Evolutionary conservation across 148 eudicot species (phyloP), one percentile per base, ranked within the genome.

Genomic region (Drosera capensis): DNA sequence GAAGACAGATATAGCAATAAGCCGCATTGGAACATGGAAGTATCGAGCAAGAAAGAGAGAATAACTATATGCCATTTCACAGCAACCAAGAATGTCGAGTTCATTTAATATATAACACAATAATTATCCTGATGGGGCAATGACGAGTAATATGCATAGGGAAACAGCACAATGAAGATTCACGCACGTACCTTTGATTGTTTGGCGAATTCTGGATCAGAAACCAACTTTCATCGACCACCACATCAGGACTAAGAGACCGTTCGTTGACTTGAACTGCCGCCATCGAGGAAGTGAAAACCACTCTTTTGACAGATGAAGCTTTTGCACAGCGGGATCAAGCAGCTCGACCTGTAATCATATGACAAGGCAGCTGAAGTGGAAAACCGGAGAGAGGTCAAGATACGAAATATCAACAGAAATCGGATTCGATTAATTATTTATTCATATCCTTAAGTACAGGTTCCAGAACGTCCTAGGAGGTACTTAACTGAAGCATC

Each of bases 261-360:
- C 41, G 60, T 9, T 24, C 49, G 21, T 28, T 57, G 35, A 12
- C 0, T 19, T 29, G 0, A 23, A 66, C 60, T 8, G 83, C 55
- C 3, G 64, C 63, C 18, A 44, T 34, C 5, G 83, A 77, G 34
- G 78, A 77, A 15, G 83, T 68, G 1, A 68, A 36, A 19, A 77
- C 57, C 0, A 77, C 73, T 39, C 78, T 55, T 52, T 59, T 68
- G 22, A 77, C 44, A 12, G 75, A 48, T 3, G 52, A 47, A 14
- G 15, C 43, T 51, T 70, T 77, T 14, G 56, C 47, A 38, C 78
- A 70, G 82, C 82, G n/a, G 82, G 82, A 23, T 67, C 68, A 26
- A 77, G 31, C 14, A 77, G 39, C 14, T 77, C 72, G 20, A 16
- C 61, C 81, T 75, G 39, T 29, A 57, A 25, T n/a, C 23, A 46